phyloP scores from a whole-genome alignment of 192 early-diverging fungal genomes.

The Coemansia sp. region DNA sequence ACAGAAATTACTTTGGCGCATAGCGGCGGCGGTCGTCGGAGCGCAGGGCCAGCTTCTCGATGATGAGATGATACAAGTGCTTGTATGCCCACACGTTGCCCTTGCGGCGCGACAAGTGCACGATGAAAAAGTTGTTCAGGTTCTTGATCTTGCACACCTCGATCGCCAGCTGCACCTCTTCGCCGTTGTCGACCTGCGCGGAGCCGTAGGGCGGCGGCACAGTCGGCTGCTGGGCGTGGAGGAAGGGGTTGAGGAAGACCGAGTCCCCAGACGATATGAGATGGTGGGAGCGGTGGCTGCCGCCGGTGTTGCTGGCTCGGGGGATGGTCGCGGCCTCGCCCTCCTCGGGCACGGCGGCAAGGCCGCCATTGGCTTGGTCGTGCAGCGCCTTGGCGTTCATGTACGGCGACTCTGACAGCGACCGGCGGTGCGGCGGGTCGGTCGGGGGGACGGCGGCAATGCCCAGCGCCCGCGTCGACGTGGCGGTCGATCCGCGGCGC shows the following conservation, averaged over 20 bases:
- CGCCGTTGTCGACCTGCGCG: conserved; percentile 59
- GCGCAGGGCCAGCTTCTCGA: conserved; percentile 50
- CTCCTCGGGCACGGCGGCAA: conserved; percentile 49
- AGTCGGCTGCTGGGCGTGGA: conserved; percentile 7
- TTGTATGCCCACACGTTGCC: conserved; percentile 83
- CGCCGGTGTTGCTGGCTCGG: conserved; percentile 3
- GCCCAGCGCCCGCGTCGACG: conserved; percentile 24
- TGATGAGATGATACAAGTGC: conserved; percentile 68
- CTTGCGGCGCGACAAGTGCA: conserved; percentile 71
- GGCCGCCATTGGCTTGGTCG: conserved; percentile 29
- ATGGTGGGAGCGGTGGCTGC: background rate
- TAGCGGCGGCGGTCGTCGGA: conserved; percentile 41
- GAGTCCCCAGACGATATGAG: conserved; percentile 13
- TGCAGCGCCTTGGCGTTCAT: conserved; percentile 35
- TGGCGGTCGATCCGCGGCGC: conserved; percentile 24
- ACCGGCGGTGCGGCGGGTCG: conserved; percentile 40
- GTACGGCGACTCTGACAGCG: conserved; percentile 54
- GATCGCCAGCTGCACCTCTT: conserved; percentile 86
- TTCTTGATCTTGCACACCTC: conserved; percentile 94
- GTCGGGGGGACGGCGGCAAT: conserved; percentile 14
- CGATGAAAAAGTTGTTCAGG: conserved; percentile 74
- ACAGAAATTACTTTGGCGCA: conserved; percentile 8
- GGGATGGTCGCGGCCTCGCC: conserved; percentile 16
- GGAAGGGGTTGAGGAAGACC: conserved; percentile 41
- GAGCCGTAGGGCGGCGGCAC: conserved; percentile 45